Evolutionary conservation across 2,329 filamentous ascomycete species (phyloP), one percentile per base, ranked within the genome.

Genomic region (Clonostachys solani): DNA sequence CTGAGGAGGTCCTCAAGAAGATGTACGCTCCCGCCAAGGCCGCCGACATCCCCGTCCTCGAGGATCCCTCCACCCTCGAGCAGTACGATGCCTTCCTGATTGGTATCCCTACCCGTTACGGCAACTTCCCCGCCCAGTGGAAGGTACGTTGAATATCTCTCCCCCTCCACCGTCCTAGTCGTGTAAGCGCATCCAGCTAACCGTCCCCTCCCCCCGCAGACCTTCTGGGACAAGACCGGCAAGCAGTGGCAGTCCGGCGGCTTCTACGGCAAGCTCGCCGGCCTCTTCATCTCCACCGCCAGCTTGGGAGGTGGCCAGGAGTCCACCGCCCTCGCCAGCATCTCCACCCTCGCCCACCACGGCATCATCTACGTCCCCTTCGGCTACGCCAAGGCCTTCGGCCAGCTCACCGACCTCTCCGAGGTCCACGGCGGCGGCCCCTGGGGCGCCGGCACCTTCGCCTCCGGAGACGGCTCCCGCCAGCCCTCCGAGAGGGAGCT

Each of bases 61-160:
- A 78, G 16, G 71, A 80, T 61, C 76, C 82, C 6, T 46, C 62
- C 12, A 73, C 67, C 33, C 84, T 96, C 40, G 81, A 84, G 62
- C 54, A 74, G 46, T 97, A 95, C 74, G 92, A 97, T 62, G 94
- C 76, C 56, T 85, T 96, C 75, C 84, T 99, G 54, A 80, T 97
- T 60, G 94, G 94, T 56, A 94, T 97, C 67, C 94, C 94, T 50
- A 99, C 94, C 45, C 83, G 94, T 56, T 99, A 89, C 74, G 94
- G 94, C 60, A 97, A 95, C 83, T 96, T 96, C 80, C 92, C 92
- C 43, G 89, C 86, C 16, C 94, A 99, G 74, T 96, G 88, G 88
- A 96, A 94, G 78, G 70, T 69, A 54, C 45, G 58, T 48, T 29
- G 23, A 29, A 16, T 15, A n/a, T 12, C 43, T 42, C 15, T 18